Evolutionary conservation across 768 basidiomycete genomes (phyloP).

Genomic region (Termitomyces sp.): DNA sequence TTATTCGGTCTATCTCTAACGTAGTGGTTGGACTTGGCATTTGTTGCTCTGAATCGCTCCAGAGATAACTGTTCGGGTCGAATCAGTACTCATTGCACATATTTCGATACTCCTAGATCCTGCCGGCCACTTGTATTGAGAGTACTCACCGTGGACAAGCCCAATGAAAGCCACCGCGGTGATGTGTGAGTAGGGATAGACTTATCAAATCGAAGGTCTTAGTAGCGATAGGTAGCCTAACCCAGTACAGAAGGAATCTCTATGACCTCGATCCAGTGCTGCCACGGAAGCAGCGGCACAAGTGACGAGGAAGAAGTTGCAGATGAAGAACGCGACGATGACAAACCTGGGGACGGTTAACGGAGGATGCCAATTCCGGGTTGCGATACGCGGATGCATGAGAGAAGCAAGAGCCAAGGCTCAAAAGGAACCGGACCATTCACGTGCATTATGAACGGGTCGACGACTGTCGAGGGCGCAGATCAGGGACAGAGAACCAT

Average conservation of each 20-base stretch:
- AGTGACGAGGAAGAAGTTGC: conserved; percentile 49
- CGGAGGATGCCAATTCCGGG: conserved; percentile 55
- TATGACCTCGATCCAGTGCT: conserved; percentile 43
- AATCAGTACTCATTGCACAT: too few species aligned
- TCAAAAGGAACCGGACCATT: conserved; percentile 47
- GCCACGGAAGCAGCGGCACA: conserved; percentile 58
- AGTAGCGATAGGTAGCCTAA: conserved; percentile 19
- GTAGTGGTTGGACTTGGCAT: too few species aligned
- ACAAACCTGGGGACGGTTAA: conserved; percentile 34
- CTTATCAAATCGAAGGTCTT: conserved; percentile 22
- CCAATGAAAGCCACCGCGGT: conserved; percentile 20
- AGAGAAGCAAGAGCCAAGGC: conserved; percentile 32
- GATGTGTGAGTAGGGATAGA: conserved; percentile 12
- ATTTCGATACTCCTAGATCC: conserved; percentile 1
- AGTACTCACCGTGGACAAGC: conserved; percentile 39
- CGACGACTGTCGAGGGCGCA: conserved; percentile 31
- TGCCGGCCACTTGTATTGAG: conserved; percentile 44
- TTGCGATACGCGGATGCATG: conserved; percentile 36
- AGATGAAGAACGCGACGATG: conserved; percentile 42
- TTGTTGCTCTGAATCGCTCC: too few species aligned
- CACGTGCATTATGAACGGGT: conserved; percentile 42
- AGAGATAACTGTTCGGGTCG: too few species aligned
- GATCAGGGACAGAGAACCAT: neutral
- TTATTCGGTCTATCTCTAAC: too few species aligned
- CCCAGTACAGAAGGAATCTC: conserved; percentile 60